Evolutionary conservation across 441 rosid genomes (phyloP).

Genomic region (Macaranga tanarius): DNA sequence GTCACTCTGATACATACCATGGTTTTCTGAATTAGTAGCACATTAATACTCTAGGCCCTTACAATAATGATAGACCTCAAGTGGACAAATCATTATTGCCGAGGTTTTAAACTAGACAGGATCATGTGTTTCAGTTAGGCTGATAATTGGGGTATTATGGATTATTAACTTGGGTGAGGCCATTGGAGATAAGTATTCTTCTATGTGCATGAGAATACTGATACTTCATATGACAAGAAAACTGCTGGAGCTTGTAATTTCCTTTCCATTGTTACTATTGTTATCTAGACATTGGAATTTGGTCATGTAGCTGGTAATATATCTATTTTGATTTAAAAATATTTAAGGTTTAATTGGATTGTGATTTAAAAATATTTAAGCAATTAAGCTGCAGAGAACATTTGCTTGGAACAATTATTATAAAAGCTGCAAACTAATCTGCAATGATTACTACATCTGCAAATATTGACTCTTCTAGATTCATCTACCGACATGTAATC

Average conservation of each 20-base stretch:
- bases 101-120: background rate
- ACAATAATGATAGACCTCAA: background rate
- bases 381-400: background rate
- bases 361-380: background rate
- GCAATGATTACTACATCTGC: constrained; percentile 1
- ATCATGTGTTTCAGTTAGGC: background rate
- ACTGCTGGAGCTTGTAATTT: background rate
- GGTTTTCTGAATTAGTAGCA: background rate
- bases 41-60: background rate
- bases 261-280: background rate
- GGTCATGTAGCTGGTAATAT: background rate
- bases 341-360: background rate
- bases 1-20: background rate
- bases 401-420: background rate
- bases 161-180: background rate
- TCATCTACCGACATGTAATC: background rate
- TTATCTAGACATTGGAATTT: background rate
- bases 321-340: background rate
- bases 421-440: background rate
- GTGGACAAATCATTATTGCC: background rate
- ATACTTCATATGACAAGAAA: background rate
- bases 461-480: constrained; percentile 11
- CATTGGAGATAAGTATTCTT: background rate
- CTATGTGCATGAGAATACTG: background rate
- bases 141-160: background rate